Evolutionary conservation across 805 yeast genomes (phyloP), one percentile per base, ranked within the genome.

Genomic region (Jamesozyma spencerorum): DNA sequence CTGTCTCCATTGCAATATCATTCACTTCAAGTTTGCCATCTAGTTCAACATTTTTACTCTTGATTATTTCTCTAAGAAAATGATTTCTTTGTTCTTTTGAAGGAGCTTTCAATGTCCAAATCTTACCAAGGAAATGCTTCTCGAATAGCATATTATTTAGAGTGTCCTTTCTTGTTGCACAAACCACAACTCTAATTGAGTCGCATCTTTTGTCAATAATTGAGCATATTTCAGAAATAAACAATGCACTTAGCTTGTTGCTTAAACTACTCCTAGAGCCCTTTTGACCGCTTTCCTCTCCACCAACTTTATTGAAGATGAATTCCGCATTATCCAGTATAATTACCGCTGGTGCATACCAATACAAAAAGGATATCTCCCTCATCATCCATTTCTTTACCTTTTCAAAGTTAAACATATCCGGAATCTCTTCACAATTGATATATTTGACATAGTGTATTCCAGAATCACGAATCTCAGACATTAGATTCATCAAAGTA

Each of bases 241-340:
- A 64, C 31, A 68, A 68, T 53, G 82, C 88, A 1, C 84, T 69
- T 11, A 84, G 54, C 57, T 83, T 92, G 22, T 72, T 68, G 3
- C 88, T 73, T 28, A 70, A 65, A 17, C 36, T 42, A 32, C 42
- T 41, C 3, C 35, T 36, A n/a, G 36, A 32, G 15, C 30, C 43
- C 0, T 75, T 62, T 0, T 84, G 68, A 51, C 81, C 90, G 0
- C 72, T 67, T n/a, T 47, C 49, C 81, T 88, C 2, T 6, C 32
- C 27, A 5, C 36, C 40, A 15, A 81, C 81, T 36, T 50, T 48
- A 22, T 34, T 48, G 22, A 86, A 69, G 12, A 88, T 52, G 44
- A 74, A 71, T 48, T 88, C 95, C 13, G 86, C 57, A 47, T 87
- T 86, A 49, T 90, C 97, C 17, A 90, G 57, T 1, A 88, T 63